Evolutionary conservation across 768 basidiomycete species (phyloP).

Genomic region (Wakefieldia striispora): DNA sequence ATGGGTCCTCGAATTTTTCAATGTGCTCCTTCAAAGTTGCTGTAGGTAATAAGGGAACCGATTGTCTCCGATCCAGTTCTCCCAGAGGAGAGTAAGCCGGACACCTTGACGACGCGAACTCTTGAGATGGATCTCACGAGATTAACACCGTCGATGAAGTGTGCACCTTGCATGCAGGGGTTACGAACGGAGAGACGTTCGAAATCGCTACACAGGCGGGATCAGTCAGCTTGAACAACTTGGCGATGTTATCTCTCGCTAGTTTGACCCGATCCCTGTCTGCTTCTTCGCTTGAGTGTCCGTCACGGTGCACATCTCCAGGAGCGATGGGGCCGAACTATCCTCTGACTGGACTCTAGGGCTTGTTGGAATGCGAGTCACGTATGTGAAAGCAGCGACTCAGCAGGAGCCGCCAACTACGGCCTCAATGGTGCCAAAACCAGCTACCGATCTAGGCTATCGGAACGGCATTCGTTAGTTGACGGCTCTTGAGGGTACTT

Average conservation of each 20-base stretch:
- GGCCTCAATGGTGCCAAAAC: too few species aligned
- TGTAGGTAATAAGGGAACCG: not conserved
- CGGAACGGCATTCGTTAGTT: too few species aligned
- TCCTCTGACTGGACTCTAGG: too few species aligned
- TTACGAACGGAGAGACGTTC: not conserved
- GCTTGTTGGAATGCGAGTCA: too few species aligned
- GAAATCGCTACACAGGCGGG: not conserved
- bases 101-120: not conserved
- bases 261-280: slow-evolving; percentile 1
- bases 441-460: too few species aligned
- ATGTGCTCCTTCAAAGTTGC: not conserved
- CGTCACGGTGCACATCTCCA: not conserved
- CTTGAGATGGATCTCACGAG: not conserved
- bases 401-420: slow-evolving; percentile 2
- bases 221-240: slow-evolving; percentile 1
- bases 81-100: not conserved
- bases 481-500: too few species aligned
- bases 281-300: not conserved
- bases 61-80: not conserved
- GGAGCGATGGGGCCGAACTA: slow-evolving; percentile 1
- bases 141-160: not conserved
- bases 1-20: slow-evolving; percentile 1
- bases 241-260: slow-evolving; percentile 4
- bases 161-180: not conserved
- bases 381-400: too few species aligned